Base-by-base conservation (phyloP, 83 land plant genomes). In the Isoetes engelmannii region DNA sequence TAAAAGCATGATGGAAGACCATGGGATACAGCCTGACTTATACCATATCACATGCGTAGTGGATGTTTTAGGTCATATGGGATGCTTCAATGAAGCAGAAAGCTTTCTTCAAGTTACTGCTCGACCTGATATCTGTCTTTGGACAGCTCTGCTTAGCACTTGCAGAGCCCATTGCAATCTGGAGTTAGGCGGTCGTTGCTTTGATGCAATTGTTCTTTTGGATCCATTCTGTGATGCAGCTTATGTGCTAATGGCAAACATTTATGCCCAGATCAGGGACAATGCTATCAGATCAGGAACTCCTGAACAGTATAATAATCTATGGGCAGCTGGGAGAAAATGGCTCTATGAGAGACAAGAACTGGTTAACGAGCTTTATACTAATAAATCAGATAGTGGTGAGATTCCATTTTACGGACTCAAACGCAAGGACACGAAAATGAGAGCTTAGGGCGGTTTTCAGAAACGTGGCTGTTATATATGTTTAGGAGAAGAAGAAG, bases 211-310 rank as follows among this genome's bases (percentile, higher is more conserved):
- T 51, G 12, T 51, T 10, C 12, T 1, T 10, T 51, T 12, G 12
- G 54, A 51, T 51, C 54, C 54, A 51, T 12, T 12, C 12, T 12
- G 15, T 51, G 12, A 10, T 51, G 54, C 54, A 12, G 54, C 54
- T 51, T 51, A 51, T 51, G 54, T 51, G 54, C 15, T 51, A 51
- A 51, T 51, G 54, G 12, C 54, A 51, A 51, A 51, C 3, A 51
- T 51, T 15, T 51, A 51, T 15, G 12, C 54, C 15, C 15, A 28
- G 37, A 28, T 28, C 0, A 28, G 37, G 37, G 37, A 28, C 37
- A 28, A 28, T 28, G 37, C n/a, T n/a, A 28, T 28, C 37, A 28
- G 37, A 28, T 28, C 37, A 28, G 37, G 37, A 28, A 28, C 37
- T 28, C 37, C 37, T 28, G 37, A 28, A 28, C 37, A 28, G 2